These are phyloP conservation scores for Lenwebbia sp. DNA, from an alignment of 345 rosid genomes.

Conservation along the genomic window DNA sequence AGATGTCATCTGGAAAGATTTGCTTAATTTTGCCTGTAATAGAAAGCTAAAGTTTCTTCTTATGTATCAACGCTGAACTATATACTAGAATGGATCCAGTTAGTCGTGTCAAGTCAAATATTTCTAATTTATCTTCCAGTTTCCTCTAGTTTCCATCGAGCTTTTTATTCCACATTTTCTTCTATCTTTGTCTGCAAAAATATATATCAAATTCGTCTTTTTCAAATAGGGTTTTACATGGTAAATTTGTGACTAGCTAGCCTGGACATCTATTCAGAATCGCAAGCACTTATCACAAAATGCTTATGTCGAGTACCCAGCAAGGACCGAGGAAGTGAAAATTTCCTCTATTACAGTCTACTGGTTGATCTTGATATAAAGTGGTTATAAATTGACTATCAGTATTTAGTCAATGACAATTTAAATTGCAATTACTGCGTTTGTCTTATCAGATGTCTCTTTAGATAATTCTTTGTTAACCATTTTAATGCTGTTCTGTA, in stretches of 20 bases:
- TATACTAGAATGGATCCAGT: not conserved
- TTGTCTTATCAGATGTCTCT: not conserved
- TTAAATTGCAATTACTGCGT: not conserved
- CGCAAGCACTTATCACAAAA: not conserved
- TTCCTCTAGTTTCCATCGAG: not conserved
- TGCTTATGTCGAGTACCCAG: not conserved
- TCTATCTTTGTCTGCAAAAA: not conserved
- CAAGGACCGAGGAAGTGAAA: not conserved
- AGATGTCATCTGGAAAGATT: not conserved
- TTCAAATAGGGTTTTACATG: not conserved
- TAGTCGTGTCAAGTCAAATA: not conserved
- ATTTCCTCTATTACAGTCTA: not conserved
- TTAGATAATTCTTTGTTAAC: conserved; percentile 1
- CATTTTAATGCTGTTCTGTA: conserved; percentile 20
- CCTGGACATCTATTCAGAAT: not conserved
- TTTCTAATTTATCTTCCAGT: not conserved
- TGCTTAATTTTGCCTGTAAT: not conserved
- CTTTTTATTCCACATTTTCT: not conserved
- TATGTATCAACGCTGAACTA: not conserved
- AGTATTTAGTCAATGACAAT: not conserved
- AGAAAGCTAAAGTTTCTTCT: not conserved
- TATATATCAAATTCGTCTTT: not conserved
- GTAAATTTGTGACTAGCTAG: not conserved
- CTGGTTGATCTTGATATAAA: not conserved
- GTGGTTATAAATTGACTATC: not conserved